Evolutionary conservation across 1,284 basidiomycete genomes (phyloP), one percentile per base, ranked within the genome.

Genomic region (Ustilago vetiveriae): DNA sequence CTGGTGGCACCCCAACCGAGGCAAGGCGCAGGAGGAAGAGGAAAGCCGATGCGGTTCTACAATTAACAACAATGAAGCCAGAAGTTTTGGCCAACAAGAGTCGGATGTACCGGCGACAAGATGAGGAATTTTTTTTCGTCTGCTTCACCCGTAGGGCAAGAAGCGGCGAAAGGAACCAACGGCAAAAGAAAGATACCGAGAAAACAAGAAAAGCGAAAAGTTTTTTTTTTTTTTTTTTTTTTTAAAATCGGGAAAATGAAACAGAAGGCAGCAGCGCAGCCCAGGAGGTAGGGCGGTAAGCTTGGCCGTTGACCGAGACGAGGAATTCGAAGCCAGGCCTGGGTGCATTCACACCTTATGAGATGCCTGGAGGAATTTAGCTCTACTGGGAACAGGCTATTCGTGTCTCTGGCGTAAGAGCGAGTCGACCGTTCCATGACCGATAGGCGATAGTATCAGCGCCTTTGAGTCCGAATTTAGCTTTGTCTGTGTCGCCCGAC

Each of bases 71-170:
- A 16, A 35, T 35, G 33, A 35, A 35, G 7, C 33, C 7, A n/a
- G 4, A 16, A n/a, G 33, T n/a, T 11, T 10, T 16, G 33, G 10
- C 13, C 10, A 6, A 35, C 13, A 35, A 35, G 17, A 29, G 17
- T 46, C 52, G 32, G 45, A 55, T 42, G 39, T 42, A 40, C 45
- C 52, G 52, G 52, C 52, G 52, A 55, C 16, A 30, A 26, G 16
- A 8, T 13, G 16, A 24, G 7, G 14, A 26, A 40, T 42, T 42
- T 42, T 30, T 42, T 35, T 14, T 38, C 21, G 33, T 10, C 14
- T 43, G 22, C 41, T 19, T 41, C 8, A n/a, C 10, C 11, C 14
- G 10, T 22, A 14, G 23, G 16, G 7, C 37, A 14, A 19, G 19
- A 10, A 21, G 11, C 33, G 2, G 16, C 10, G 33, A 2, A 35